phyloP scores from a whole-genome alignment of 345 rosid species.

The Eucalyptus grandis region DNA sequence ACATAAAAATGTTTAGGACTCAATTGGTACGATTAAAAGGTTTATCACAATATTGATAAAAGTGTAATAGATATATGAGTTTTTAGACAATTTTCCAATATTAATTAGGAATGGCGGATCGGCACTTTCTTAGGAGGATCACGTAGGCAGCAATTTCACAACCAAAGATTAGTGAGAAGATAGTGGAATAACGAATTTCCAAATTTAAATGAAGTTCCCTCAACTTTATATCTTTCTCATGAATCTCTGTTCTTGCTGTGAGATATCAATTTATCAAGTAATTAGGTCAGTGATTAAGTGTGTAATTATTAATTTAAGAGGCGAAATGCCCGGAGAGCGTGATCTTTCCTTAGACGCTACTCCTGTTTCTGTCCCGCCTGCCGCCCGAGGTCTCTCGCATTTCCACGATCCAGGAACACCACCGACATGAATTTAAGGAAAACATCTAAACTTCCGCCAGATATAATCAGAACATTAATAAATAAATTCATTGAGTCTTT shows the following conservation, averaged over 20 bases:
- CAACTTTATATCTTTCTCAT: not conserved
- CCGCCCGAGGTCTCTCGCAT: not conserved
- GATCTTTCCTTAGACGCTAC: not conserved
- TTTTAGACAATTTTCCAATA: no score
- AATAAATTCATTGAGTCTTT: not conserved
- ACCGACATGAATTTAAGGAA: not conserved
- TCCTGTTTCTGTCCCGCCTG: not conserved
- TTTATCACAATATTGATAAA: no score
- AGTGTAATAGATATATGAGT: not conserved
- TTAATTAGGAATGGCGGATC: not conserved
- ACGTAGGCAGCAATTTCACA: not conserved
- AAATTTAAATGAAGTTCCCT: not conserved
- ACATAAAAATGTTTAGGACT: rapidly evolving
- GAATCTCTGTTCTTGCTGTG: not conserved
- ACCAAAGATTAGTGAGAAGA: not conserved
- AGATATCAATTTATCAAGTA: not conserved
- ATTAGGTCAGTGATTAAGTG: not conserved
- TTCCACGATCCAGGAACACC: not conserved
- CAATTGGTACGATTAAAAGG: rapidly evolving
- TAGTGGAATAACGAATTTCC: not conserved
- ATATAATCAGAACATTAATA: not conserved
- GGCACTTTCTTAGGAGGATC: not conserved
- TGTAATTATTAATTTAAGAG: not conserved
- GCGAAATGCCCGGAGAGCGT: not conserved
- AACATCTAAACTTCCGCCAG: not conserved